phyloP scores from a whole-genome alignment of 495 filamentous ascomycete species.

The Aspergillus biplanus region DNA sequence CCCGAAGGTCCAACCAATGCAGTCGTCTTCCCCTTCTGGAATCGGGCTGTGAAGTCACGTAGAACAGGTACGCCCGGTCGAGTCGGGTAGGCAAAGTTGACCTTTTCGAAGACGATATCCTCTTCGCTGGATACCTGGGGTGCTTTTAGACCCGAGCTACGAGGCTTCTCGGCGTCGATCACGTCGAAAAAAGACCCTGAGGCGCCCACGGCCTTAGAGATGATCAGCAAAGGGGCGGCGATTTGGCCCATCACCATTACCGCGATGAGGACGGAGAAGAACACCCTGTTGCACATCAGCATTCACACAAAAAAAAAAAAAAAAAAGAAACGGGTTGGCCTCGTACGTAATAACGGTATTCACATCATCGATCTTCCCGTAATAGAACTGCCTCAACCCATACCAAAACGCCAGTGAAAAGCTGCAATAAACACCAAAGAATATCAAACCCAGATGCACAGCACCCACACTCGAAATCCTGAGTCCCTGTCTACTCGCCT shows the following conservation, averaged over 20 bases:
- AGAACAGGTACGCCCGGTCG: slow-evolving; percentile 47
- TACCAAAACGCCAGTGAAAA: slow-evolving; percentile 58
- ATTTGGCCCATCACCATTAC: slow-evolving; percentile 33
- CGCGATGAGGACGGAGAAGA: slow-evolving; percentile 48
- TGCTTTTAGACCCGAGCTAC: slow-evolving; percentile 35
- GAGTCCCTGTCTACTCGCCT: slow-evolving; percentile 57
- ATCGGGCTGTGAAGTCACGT: slow-evolving; percentile 39
- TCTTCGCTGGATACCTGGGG: slow-evolving; percentile 29
- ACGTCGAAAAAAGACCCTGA: slow-evolving; percentile 47
- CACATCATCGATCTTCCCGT: slow-evolving; percentile 38
- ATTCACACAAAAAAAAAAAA: too few species aligned
- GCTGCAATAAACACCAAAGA: slow-evolving; percentile 49
- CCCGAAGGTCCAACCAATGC: slow-evolving; percentile 64
- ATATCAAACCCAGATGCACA: slow-evolving; percentile 36
- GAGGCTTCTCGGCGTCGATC: slow-evolving; percentile 48
- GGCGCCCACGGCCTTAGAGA: slow-evolving; percentile 52
- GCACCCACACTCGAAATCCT: slow-evolving; percentile 30
- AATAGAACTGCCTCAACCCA: slow-evolving; percentile 44
- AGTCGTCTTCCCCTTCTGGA: slow-evolving; percentile 51
- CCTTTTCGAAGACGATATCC: slow-evolving; percentile 60
- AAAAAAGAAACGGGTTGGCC: too few species aligned
- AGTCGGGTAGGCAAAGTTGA: slow-evolving; percentile 64
- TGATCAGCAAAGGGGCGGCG: slow-evolving; percentile 48
- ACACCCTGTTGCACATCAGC: slow-evolving; percentile 36
- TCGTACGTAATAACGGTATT: slow-evolving; percentile 52